These are phyloP conservation scores for Stereum hirsutum DNA, from an alignment of 1,284 basidiomycete species.

Conservation along the genomic window DNA sequence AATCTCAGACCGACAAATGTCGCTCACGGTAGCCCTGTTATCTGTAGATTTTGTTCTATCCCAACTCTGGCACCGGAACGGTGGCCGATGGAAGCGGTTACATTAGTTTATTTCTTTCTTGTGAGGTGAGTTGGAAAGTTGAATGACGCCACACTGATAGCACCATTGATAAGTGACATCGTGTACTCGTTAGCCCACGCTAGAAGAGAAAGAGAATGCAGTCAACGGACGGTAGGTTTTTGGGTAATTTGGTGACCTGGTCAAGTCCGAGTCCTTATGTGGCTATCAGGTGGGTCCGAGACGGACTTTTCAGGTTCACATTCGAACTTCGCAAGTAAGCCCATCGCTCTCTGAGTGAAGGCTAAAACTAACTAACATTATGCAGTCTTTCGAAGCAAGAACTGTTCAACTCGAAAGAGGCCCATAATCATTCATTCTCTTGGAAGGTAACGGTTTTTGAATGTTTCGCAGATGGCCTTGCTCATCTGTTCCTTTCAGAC, in stretches of 20 bases:
- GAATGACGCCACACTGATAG: background rate
- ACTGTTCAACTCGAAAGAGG: slow-evolving; percentile 64
- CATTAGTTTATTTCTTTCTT: slow-evolving; percentile 72
- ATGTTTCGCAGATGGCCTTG: background rate
- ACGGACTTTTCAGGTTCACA: slow-evolving; percentile 76
- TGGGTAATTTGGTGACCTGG: background rate
- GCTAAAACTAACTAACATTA: slow-evolving; percentile 3
- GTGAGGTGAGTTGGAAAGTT: slow-evolving; percentile 46
- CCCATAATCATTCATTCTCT: slow-evolving; percentile 77
- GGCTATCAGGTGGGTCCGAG: slow-evolving; percentile 63
- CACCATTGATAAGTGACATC: too few relatives aligned
- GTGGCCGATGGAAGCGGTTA: slow-evolving; percentile 34
- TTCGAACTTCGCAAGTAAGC: slow-evolving; percentile 71
- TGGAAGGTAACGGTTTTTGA: slow-evolving; percentile 43
- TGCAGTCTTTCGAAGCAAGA: slow-evolving; percentile 39
- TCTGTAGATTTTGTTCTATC: slow-evolving; percentile 66
- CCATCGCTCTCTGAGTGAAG: background rate
- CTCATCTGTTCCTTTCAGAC: slow-evolving; percentile 34
- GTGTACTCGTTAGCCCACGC: slow-evolving; percentile 46
- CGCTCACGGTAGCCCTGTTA: background rate
- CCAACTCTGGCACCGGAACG: slow-evolving; percentile 61
- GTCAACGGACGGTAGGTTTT: slow-evolving; percentile 47
- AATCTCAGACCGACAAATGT: background rate
- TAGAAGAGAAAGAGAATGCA: slow-evolving; percentile 63
- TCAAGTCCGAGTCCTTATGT: background rate